phyloP scores from a whole-genome alignment of 352 stramenopile species.

The Lagenidium sp. region DNA sequence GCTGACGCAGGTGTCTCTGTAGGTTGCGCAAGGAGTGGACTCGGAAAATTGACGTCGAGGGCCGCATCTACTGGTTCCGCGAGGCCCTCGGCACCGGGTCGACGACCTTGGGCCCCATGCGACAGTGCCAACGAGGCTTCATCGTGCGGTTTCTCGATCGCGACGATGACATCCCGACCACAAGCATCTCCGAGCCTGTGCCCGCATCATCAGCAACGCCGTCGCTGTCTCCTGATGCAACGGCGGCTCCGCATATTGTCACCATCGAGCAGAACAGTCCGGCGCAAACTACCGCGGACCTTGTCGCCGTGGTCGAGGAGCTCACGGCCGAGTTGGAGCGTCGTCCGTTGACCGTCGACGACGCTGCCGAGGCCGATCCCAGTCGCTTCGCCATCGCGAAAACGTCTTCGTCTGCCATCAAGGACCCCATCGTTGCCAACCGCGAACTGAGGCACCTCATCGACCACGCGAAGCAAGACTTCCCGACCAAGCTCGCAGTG shows the following conservation, averaged over 20 bases:
- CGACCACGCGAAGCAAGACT: background rate
- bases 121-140: no score
- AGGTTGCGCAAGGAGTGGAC: conserved; percentile 10
- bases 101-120: background rate
- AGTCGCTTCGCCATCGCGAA: background rate
- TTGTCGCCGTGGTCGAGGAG: background rate
- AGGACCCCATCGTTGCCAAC: background rate
- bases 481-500: background rate
- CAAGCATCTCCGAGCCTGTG: background rate
- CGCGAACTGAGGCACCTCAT: background rate
- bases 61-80: conserved; percentile 5
- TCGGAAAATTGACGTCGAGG: conserved; percentile 6
- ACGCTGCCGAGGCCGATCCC: background rate
- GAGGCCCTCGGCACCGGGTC: background rate
- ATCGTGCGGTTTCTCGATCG: background rate
- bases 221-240: no score
- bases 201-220: background rate
- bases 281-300: no score
- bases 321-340: background rate
- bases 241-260: no score
- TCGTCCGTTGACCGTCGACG: background rate
- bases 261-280: no score
- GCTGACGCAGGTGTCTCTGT: no score
- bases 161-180: no score
- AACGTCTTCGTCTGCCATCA: background rate